Conservation (phyloP, 192 early-diverging fungal species). For the Coemansia sp. region DNA sequence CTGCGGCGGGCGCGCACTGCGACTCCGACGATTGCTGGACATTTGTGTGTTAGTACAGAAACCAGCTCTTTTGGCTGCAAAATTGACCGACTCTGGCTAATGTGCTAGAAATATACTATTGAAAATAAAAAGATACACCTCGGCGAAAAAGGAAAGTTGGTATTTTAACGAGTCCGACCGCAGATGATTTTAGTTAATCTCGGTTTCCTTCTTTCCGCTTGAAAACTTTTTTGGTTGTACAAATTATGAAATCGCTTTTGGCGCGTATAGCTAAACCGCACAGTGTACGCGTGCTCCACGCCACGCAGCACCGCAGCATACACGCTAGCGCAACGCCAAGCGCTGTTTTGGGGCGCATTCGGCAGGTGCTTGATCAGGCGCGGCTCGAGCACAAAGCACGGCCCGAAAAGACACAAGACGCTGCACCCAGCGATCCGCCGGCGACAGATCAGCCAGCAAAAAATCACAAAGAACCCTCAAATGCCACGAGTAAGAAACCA, state of each 20-base stretch:
- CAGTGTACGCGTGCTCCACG: neutral
- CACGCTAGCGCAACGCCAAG: slow-evolving; percentile 8
- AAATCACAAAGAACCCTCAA: neutral
- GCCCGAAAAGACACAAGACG: neutral
- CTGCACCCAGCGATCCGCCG: neutral
- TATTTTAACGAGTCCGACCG: neutral
- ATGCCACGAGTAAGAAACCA: neutral
- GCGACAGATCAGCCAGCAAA: neutral
- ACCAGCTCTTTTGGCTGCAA: neutral
- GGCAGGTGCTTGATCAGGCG: slow-evolving; percentile 23
- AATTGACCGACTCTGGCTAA: neutral
- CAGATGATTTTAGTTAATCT: neutral
- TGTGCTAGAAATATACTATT: neutral
- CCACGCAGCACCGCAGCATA: neutral
- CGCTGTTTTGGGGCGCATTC: slow-evolving; percentile 16
- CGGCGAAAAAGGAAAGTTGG: neutral
- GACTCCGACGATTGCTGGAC: slow-evolving; percentile 10
- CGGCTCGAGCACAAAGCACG: slow-evolving; percentile 8
- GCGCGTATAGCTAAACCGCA: neutral
- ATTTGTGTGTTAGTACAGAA: neutral
- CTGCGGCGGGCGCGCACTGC: neutral
- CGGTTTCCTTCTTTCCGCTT: neutral
- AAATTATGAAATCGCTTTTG: slow-evolving; percentile 1
- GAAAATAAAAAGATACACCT: neutral
- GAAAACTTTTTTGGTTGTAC: slow-evolving; percentile 1